phyloP scores from a whole-genome alignment of 2,329 filamentous ascomycete species.

The Diaporthe helianthi region DNA sequence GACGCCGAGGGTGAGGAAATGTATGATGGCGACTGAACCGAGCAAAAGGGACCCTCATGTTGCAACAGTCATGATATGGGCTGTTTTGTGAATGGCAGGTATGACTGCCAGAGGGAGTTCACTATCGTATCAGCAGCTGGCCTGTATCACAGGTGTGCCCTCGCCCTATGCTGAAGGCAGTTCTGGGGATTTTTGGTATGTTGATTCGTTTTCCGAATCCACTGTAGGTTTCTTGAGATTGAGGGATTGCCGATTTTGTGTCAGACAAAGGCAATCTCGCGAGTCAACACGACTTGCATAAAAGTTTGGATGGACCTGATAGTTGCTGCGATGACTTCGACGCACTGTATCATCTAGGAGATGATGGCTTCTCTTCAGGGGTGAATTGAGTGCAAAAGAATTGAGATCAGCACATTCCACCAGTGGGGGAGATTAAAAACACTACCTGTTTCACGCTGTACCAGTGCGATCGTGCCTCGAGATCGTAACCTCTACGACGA shows the following conservation, averaged over 20 bases:
- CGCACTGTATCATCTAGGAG: not conserved
- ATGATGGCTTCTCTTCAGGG: not conserved
- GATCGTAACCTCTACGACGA: no score
- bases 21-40: slow-evolving; percentile 6
- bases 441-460: not conserved
- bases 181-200: not conserved
- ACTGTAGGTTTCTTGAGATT: not conserved
- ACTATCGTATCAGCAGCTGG: not conserved
- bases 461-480: no score
- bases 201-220: not conserved
- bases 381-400: not conserved
- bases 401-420: not conserved
- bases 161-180: not conserved
- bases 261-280: not conserved
- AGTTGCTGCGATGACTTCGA: not conserved
- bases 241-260: not conserved
- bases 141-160: not conserved
- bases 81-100: no score
- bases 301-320: not conserved
- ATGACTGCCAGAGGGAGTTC: not conserved
- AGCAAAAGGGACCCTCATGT: no score
- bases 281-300: not conserved
- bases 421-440: not conserved
- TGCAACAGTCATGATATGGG: not conserved
- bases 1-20: slow-evolving; percentile 18